Evolutionary conservation across 1,284 basidiomycete species (phyloP), one percentile per base, ranked within the genome.

Genomic region (Peniophora sp.): DNA sequence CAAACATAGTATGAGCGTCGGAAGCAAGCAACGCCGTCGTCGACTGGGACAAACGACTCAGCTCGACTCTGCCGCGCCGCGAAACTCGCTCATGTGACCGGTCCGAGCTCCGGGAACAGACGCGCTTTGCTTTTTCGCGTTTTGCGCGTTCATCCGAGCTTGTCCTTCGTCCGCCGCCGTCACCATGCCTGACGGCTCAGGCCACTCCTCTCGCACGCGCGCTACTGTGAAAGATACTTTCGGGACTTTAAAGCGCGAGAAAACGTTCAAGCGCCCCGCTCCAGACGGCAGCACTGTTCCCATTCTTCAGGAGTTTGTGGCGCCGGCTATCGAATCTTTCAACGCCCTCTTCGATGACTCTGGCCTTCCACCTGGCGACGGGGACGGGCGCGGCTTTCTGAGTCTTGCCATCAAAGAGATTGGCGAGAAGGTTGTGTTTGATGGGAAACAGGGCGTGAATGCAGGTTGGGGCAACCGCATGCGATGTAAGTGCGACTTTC

Each of bases 311-410:
- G 92, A 97, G 69, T 92, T 99, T 59, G 91, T 97, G 51, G 77
- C 82, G 25, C 97, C 97, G 10, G 95, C 97, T 65, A 82, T 99
- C 56, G 90, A 98, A 68, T 94, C 91, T 43, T 99, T 99, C 77
- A 97, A 99, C 67, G 87, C 93, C 11, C 78, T 99, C 27, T 92
- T 97, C 63, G 91, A 96, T 60, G 90, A 92, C 60, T 89, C 84
- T 49, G 85, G 81, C 5, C 64, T 85, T 55, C 83, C 79, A 61
- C 65, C 70, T 45, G 86, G 87, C 5, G 85, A 90, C 56, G 81
- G 82, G 9, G 83, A 91, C 49, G 88, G 86, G 2, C 77, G 76
- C 22, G 97, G 97, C 0, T 67, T 99, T 11, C 69, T 99, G 11
- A 84, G 84, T 52, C 71, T 93, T 14, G 92, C 81, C 8, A 65